Conservation (phyloP, 164 flowering plant genomes). For the Houttuynia cordata region DNA sequence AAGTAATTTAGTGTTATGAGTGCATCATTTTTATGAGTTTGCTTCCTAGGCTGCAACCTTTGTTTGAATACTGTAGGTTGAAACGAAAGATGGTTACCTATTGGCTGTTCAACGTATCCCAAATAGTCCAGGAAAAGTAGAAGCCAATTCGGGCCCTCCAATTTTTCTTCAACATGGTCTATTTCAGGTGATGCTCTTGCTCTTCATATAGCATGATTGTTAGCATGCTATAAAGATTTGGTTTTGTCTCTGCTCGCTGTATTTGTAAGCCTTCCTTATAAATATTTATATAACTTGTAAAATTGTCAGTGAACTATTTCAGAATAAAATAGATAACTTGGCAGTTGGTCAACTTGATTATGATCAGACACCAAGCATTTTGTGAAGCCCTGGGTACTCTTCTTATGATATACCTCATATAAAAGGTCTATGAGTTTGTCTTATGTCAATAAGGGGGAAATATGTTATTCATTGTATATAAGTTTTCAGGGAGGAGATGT, state of each 20-base stretch:
- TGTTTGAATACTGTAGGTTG: constrained; percentile 23
- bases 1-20: too few species aligned
- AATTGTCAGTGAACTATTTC: too few species aligned
- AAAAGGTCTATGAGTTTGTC: neutral
- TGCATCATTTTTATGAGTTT: too few species aligned
- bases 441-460: neutral
- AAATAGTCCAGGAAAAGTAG: constrained; percentile 17
- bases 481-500: too few species aligned
- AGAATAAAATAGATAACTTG: too few species aligned
- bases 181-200: constrained; percentile 41
- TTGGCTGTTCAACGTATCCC: constrained; percentile 71
- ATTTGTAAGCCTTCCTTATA: too few species aligned
- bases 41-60: too few species aligned
- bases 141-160: constrained; percentile 36
- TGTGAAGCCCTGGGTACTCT: neutral
- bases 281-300: too few species aligned
- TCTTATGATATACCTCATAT: neutral
- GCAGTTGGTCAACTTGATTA: too few species aligned
- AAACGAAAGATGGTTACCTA: constrained; percentile 67
- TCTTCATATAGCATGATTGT: neutral
- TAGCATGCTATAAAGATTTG: neutral
- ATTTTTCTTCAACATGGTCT: constrained; percentile 82
- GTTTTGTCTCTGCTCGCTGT: neutral
- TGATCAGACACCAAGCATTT: too few species aligned
- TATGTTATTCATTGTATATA: neutral